Percentiles rank a stretch among this genome's conserved stretches.
Conservation (phyloP, 306 rosid species). For the Dryas alaskensis region DNA sequence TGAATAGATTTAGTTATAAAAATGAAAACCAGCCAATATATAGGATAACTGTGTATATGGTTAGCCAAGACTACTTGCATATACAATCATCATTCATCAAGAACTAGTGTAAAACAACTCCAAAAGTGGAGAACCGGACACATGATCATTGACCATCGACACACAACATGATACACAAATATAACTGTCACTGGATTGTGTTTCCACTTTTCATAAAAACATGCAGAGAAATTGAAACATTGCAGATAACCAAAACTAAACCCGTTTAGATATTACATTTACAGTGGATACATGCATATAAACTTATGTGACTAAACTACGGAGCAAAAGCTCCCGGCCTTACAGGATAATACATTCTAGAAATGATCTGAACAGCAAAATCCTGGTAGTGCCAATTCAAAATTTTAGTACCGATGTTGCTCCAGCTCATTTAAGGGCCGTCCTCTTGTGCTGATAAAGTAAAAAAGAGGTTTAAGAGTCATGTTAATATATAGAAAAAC, state of each 20-base stretch:
- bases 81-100: too few relatives aligned
- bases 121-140: not conserved
- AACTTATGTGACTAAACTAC: conserved; percentile 6
- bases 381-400: conserved; percentile 22
- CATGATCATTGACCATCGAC: conserved; percentile 3
- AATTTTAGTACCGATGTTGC: conserved; percentile 18
- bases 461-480: conserved; percentile 7
- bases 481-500: not conserved
- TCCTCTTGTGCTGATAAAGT: conserved; percentile 90
- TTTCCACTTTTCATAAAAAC: conserved; percentile 15
- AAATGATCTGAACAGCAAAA: conserved; percentile 1
- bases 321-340: not conserved
- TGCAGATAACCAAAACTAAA: conserved; percentile 19
- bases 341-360: conserved; percentile 7
- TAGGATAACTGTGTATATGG: too few relatives aligned
- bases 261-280: conserved; percentile 37
- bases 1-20: too few relatives aligned
- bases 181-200: not conserved
- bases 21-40: too few relatives aligned
- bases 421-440: conserved; percentile 47
- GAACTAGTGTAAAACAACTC: not conserved
- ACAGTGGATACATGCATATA: conserved; percentile 36
- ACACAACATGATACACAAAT: not conserved
- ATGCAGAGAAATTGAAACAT: conserved; percentile 32
- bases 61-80: too few relatives aligned